Evolutionary conservation across 257 asterid genomes (phyloP), one percentile per base, ranked within the genome.

Genomic region (Marsdenia floribunda): DNA sequence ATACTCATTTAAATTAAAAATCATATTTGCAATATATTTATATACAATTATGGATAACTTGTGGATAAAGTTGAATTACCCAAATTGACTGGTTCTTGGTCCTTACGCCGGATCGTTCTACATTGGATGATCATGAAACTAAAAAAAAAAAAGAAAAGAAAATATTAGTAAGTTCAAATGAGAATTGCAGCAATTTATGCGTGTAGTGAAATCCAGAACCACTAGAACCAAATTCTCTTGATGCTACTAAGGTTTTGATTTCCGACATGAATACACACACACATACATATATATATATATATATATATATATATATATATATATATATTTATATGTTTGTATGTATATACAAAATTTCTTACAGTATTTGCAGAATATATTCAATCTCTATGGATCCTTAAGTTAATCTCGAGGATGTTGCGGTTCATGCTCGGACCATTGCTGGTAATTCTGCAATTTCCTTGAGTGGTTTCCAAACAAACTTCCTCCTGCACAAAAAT

Each of bases 381-480:
- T 29, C 68, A 33, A 14, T 61, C n/a, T 12, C 44, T 33, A 14
- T 4, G n/a, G 68, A 33, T 29, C 21, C 11, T 29, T 29, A 29
- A 26, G 11, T 61, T 29, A 33, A 29, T 10, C n/a, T 61, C 14
- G n/a, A 61, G 4, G n/a, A 29, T 26, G 12, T 3, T 60, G 3
- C 67, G 3, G 21, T 18, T 66, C 71, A 66, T 38, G 71, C 29
- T 66, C 19, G 71, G 10, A 2, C n/a, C 8, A 29, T 66, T 38
- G 69, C 83, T 63, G 89, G 75, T 78, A 89, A 61, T 73, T 82
- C 96, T 15, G 92, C 90, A 65, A 87, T 85, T 78, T 90, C 96
- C 81, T 89, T 88, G 68, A 92, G 87, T 72, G 97, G 97, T 75
- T 77, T 92, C 98, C 98, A 92, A 83, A 90, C 40, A 58, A 92